A percentile compares a stretch with the other conserved stretches of the same genome.
These are phyloP conservation scores for Cordyceps cicadae DNA, from an alignment of 2,329 filamentous ascomycete species.

Conservation along the genomic window DNA sequence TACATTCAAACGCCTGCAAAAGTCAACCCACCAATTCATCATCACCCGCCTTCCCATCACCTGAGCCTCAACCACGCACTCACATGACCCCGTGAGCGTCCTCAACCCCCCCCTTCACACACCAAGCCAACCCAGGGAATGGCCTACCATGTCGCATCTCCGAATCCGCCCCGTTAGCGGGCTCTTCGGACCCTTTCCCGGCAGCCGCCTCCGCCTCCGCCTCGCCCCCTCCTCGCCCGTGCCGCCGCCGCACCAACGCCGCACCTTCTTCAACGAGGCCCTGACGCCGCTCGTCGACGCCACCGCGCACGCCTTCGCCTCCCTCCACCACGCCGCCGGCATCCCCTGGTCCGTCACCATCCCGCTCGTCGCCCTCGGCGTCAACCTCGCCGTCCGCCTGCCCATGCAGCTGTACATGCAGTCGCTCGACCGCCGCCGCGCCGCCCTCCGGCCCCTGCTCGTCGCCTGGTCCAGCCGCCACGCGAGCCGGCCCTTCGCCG, in stretches of 20 bases:
- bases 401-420: constrained; percentile 37
- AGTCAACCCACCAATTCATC: background rate
- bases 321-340: constrained; percentile 39
- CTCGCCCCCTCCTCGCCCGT: background rate
- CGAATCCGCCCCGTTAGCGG: constrained; percentile 2
- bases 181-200: background rate
- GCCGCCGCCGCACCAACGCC: constrained; percentile 13
- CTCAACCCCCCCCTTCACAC: background rate
- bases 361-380: constrained; percentile 40
- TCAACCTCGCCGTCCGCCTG: constrained; percentile 38
- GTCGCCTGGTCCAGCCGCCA: constrained; percentile 26
- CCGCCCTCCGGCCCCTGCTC: constrained; percentile 22
- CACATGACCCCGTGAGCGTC: background rate
- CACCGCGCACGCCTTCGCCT: constrained; percentile 35
- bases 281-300: constrained; percentile 21
- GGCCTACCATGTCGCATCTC: constrained; percentile 1
- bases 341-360: constrained; percentile 48
- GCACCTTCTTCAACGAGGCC: constrained; percentile 8
- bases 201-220: background rate
- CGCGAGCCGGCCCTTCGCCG: constrained; percentile 3
- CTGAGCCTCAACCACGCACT: background rate
- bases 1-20: background rate
- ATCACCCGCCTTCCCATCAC: background rate
- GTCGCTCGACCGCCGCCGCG: constrained; percentile 23
- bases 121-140: background rate